These are phyloP conservation scores for Exophiala bonariae DNA, from an alignment of 2,329 filamentous ascomycete genomes.

Conservation along the genomic window DNA sequence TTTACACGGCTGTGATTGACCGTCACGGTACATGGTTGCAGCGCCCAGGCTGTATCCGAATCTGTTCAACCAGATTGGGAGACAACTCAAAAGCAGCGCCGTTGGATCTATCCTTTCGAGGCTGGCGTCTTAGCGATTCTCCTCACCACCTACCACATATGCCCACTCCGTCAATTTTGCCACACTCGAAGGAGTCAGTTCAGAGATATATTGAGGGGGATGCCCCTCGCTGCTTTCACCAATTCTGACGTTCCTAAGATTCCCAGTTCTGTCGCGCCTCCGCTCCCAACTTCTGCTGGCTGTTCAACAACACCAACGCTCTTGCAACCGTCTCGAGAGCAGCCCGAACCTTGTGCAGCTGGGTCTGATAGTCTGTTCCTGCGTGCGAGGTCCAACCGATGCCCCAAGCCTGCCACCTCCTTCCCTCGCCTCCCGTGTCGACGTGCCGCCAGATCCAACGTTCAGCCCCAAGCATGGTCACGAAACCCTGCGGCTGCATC, in stretches of 20 bases:
- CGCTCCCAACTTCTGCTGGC: slow-evolving; percentile 1
- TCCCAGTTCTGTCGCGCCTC: slow-evolving; percentile 1
- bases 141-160: slow-evolving; percentile 3
- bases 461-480: slow-evolving; percentile 2
- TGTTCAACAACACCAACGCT: not conserved
- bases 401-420: not conserved
- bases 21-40: no score
- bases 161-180: slow-evolving; percentile 2
- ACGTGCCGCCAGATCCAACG: slow-evolving; percentile 1
- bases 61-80: no score
- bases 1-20: no score
- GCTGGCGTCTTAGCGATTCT: no score
- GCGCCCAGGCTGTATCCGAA: no score
- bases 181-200: not conserved
- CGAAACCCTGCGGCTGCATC: slow-evolving; percentile 1
- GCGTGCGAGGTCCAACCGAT: not conserved
- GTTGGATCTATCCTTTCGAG: no score
- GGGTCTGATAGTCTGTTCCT: not conserved
- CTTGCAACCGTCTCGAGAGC: not conserved
- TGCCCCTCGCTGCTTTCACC: slow-evolving; percentile 4
- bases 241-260: not conserved
- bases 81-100: no score
- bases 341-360: slow-evolving; percentile 1
- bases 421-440: slow-evolving; percentile 1
- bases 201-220: not conserved